Conservation (phyloP, 2,329 filamentous ascomycete genomes). For the Nectriaceae sp. region DNA sequence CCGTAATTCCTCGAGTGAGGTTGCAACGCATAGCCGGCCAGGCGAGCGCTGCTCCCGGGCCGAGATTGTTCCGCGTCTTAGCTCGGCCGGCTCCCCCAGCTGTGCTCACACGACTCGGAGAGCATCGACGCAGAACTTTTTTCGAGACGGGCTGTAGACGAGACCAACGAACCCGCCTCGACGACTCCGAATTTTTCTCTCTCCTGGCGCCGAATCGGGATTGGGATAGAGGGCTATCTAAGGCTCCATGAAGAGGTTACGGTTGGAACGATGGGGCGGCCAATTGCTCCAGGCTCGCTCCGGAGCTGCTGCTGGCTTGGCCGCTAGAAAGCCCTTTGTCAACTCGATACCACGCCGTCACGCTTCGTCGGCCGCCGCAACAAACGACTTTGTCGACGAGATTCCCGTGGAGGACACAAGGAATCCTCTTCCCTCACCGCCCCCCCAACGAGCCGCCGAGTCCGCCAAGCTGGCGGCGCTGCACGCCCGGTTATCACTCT, state of each 20-base stretch:
- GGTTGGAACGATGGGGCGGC: constrained; percentile 43
- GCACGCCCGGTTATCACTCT: constrained; percentile 83
- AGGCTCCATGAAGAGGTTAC: constrained; percentile 44
- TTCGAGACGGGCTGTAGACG: constrained; percentile 22
- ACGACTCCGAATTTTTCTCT: constrained; percentile 7
- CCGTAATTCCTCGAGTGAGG: constrained; percentile 8
- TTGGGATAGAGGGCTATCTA: constrained; percentile 17
- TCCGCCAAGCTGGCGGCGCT: constrained; percentile 93
- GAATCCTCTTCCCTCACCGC: constrained; percentile 67
- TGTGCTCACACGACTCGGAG: constrained; percentile 39
- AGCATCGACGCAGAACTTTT: constrained; percentile 38
- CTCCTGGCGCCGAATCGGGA: constrained; percentile 4
- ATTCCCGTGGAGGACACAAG: constrained; percentile 19
- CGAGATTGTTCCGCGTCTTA: constrained; percentile 8
- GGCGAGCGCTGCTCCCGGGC: constrained; percentile 21
- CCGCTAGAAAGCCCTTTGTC: constrained; percentile 28
- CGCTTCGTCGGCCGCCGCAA: constrained; percentile 35
- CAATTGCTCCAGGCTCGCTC: constrained; percentile 41
- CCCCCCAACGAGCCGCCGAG: constrained; percentile 62
- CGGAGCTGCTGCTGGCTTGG: constrained; percentile 21
- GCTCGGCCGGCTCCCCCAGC: constrained; percentile 7
- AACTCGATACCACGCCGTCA: constrained; percentile 14
- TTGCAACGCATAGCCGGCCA: constrained; percentile 7
- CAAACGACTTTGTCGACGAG: constrained; percentile 24
- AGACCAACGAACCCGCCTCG: constrained; percentile 12